phyloP scores from a whole-genome alignment of 495 filamentous ascomycete species.

The Talaromyces nanjingensis region DNA sequence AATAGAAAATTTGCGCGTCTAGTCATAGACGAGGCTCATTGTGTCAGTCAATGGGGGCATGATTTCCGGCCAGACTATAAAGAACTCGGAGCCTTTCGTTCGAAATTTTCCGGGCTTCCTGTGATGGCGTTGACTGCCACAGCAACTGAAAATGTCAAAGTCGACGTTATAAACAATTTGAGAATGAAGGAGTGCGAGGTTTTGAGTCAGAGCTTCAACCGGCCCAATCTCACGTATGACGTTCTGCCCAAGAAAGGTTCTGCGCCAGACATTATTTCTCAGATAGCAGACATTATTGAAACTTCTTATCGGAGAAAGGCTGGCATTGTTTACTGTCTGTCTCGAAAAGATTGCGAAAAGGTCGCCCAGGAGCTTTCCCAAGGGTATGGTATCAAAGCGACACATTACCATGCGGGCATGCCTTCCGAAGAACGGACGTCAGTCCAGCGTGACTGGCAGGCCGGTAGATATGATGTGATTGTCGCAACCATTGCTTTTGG shows the following conservation, averaged over 20 bases:
- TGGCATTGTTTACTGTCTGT: slow-evolving; percentile 93
- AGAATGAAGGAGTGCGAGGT: slow-evolving; percentile 66
- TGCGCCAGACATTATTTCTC: slow-evolving; percentile 49
- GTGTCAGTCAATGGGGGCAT: slow-evolving; percentile 98
- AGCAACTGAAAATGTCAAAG: slow-evolving; percentile 84
- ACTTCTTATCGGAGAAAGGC: slow-evolving; percentile 56
- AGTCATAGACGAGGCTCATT: slow-evolving; percentile 97
- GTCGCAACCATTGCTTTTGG: slow-evolving; percentile 99
- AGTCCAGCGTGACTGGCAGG: slow-evolving; percentile 78
- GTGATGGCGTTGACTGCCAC: slow-evolving; percentile 94
- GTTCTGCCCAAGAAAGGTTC: slow-evolving; percentile 57
- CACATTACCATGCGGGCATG: slow-evolving; percentile 83
- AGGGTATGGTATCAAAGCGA: slow-evolving; percentile 59
- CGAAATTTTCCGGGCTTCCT: slow-evolving; percentile 66
- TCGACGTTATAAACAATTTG: slow-evolving; percentile 84
- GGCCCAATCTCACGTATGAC: slow-evolving; percentile 84
- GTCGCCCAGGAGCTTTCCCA: slow-evolving; percentile 61
- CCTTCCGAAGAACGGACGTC: slow-evolving; percentile 50
- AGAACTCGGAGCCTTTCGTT: slow-evolving; percentile 63
- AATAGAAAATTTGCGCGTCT: slow-evolving; percentile 72
- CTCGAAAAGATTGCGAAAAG: slow-evolving; percentile 73
- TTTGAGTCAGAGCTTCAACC: slow-evolving; percentile 89
- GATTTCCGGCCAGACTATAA: slow-evolving; percentile 98
- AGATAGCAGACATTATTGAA: slow-evolving; percentile 67
- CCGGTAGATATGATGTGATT: slow-evolving; percentile 71